Percentiles rank a stretch among this genome's conserved stretches.
These are phyloP conservation scores for Epichloe uncinata DNA, from an alignment of 2,329 filamentous ascomycete species.

Conservation along the genomic window DNA sequence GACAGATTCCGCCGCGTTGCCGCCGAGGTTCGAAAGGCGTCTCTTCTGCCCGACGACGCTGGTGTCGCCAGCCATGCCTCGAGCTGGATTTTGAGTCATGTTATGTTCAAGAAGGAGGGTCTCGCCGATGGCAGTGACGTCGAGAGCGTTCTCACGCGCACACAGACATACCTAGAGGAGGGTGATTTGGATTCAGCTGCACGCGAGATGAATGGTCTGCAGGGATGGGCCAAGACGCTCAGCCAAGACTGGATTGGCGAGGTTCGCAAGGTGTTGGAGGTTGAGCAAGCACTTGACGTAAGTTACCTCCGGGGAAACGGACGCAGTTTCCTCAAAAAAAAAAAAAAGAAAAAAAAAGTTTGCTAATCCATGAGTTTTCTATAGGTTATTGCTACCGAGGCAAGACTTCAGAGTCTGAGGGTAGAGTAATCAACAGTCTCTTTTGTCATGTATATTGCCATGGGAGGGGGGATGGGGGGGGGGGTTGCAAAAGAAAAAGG, in stretches of 20 bases:
- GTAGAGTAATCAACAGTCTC: constrained; percentile 47
- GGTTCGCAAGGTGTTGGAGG: constrained; percentile 83
- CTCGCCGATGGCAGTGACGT: constrained; percentile 77
- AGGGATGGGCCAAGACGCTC: constrained; percentile 90
- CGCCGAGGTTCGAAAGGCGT: constrained; percentile 84
- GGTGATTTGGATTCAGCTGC: constrained; percentile 85
- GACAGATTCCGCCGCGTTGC: constrained; percentile 94
- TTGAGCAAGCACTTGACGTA: constrained; percentile 91
- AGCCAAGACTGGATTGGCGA: constrained; percentile 90
- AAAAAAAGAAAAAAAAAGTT: too few relatives aligned
- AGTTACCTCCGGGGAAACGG: constrained; percentile 24
- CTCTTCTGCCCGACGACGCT: constrained; percentile 80
- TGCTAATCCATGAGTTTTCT: constrained; percentile 12
- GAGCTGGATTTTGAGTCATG: constrained; percentile 77
- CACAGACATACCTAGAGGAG: constrained; percentile 83
- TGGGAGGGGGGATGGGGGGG: constrained; percentile 5
- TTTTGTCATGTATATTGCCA: constrained; percentile 24
- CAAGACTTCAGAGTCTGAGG: constrained; percentile 73
- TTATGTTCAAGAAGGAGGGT: constrained; percentile 91
- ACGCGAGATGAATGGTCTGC: constrained; percentile 84
- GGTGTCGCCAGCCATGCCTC: constrained; percentile 91
- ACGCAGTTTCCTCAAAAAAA: background rate
- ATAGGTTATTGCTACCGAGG: constrained; percentile 80
- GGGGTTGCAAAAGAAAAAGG: constrained; percentile 11
- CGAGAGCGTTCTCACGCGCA: constrained; percentile 81